Evolutionary conservation across 2,329 filamentous ascomycete species (phyloP), one percentile per base, ranked within the genome.

Genomic region (Fusarium annulatum): DNA sequence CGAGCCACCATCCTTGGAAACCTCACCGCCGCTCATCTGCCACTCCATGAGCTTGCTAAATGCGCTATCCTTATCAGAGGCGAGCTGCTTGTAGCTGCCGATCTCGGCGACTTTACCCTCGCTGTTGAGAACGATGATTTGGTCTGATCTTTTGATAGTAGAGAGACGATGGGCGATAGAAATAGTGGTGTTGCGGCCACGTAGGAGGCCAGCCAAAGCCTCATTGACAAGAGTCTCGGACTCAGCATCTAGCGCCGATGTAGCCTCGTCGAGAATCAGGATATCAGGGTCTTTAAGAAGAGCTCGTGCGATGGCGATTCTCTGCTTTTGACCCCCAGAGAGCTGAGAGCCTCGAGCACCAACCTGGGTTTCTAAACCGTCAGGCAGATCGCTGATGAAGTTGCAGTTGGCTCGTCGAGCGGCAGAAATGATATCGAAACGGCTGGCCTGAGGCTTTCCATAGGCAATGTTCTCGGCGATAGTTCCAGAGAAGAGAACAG

Each of bases 1-100:
- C 53, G 69, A 79, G 26, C 73, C 80, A 39, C 74, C 80, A 38
- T 85, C 84, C 8, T 86, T 81, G 1, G 86, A 81, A 14, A 86
- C 79, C 63, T 97, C 94, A 14, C 93, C 93, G 18, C 95, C 96
- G 77, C 89, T 96, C 90, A 98, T 93, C 84, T 99, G 96, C 95
- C 95, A 98, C 83, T 98, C 96, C 96, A 99, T 99, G 60, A 99
- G 86, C 84, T 93, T 96, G 77, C 92, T 96, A 80, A 99, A 99
- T 4, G 95, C 94, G 59, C 96, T 97, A 15, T 92, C 86, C 21
- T 89, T 88, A 67, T 94, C 90, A 9, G 88, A 86, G 59, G 92
- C 93, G 28, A 99, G 88, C 72, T 94, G 89, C 30, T 88, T 84
- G 81, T 97, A 99, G 65, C 92, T 93, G 64, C 96, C 96, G 72